A percentile compares a stretch with the other conserved stretches of the same genome.
Conservation (phyloP, 1,139 yeast species). For the Keqinozyma sinolaborantium region DNA sequence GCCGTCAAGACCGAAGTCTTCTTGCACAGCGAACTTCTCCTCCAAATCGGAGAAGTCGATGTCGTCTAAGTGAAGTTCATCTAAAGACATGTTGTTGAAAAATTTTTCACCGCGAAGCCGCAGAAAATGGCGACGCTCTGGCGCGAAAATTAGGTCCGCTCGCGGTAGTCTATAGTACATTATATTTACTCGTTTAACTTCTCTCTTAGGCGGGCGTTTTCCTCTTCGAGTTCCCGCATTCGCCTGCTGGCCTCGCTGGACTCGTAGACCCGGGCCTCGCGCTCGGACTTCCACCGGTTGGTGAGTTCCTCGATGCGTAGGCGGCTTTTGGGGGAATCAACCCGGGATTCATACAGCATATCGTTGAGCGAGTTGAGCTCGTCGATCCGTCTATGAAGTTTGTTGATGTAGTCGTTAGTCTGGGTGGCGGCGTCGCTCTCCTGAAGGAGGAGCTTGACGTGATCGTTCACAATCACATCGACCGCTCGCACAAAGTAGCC, state of each 20-base stretch:
- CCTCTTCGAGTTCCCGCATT: slow-evolving; percentile 52
- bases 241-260: slow-evolving; percentile 51
- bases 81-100: slow-evolving; percentile 32
- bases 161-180: not conserved
- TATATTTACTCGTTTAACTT: slow-evolving; percentile 2
- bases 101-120: slow-evolving; percentile 3
- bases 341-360: slow-evolving; percentile 15
- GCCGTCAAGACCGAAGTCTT: slow-evolving; percentile 65
- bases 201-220: slow-evolving; percentile 42
- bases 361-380: slow-evolving; percentile 26
- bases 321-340: slow-evolving; percentile 32
- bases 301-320: slow-evolving; percentile 60
- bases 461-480: slow-evolving; percentile 55
- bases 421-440: slow-evolving; percentile 23
- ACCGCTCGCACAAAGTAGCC: slow-evolving; percentile 59
- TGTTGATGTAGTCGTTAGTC: slow-evolving; percentile 20
- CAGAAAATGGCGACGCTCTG: not conserved
- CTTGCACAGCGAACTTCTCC: slow-evolving; percentile 61
- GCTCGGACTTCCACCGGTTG: slow-evolving; percentile 64
- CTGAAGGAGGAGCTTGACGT: slow-evolving; percentile 41
- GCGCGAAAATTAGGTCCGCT: not conserved
- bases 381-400: slow-evolving; percentile 28
- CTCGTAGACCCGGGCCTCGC: slow-evolving; percentile 66
- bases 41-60: slow-evolving; percentile 89
- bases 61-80: slow-evolving; percentile 48